Conservation (phyloP, 805 yeast genomes). For the Alloascoidea hylecoeti region DNA sequence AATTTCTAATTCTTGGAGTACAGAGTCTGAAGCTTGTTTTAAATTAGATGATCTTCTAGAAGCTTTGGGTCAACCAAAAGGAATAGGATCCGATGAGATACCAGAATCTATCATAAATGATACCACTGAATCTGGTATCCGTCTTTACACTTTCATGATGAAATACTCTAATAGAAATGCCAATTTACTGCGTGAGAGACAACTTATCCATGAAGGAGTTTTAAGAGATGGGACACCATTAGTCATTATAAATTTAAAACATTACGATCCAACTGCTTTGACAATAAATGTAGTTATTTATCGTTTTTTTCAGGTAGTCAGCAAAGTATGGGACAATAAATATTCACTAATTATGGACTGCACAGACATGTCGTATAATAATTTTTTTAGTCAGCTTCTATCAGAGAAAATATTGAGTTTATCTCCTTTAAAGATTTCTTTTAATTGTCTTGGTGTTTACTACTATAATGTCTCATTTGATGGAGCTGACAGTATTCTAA, state of each 20-base stretch:
- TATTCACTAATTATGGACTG: constrained; percentile 55
- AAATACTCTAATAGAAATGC: not conserved
- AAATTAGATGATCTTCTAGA: constrained; percentile 32
- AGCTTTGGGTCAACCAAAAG: constrained; percentile 43
- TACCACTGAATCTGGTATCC: constrained; percentile 8
- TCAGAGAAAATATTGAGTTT: constrained; percentile 23
- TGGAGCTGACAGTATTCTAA: constrained; percentile 14
- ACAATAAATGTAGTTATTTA: constrained; percentile 40
- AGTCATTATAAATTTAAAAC: constrained; percentile 32
- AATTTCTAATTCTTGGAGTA: constrained; percentile 5
- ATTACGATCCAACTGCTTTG: constrained; percentile 18
- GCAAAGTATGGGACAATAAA: constrained; percentile 59
- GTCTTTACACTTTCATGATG: constrained; percentile 57
- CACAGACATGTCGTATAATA: constrained; percentile 34
- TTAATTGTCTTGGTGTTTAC: constrained; percentile 38
- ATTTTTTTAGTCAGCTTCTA: constrained; percentile 16
- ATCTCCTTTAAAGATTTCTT: constrained; percentile 35
- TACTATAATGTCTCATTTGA: constrained; percentile 26
- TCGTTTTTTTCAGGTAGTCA: constrained; percentile 46
- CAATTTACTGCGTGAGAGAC: not conserved
- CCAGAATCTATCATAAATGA: constrained; percentile 1
- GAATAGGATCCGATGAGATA: not conserved
- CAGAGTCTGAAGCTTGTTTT: constrained; percentile 22
- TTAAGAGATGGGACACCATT: constrained; percentile 59
- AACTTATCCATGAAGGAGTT: not conserved